These are phyloP conservation scores for Przewalskia tangutica DNA, from an alignment of 257 asterid genomes.

Conservation along the genomic window DNA sequence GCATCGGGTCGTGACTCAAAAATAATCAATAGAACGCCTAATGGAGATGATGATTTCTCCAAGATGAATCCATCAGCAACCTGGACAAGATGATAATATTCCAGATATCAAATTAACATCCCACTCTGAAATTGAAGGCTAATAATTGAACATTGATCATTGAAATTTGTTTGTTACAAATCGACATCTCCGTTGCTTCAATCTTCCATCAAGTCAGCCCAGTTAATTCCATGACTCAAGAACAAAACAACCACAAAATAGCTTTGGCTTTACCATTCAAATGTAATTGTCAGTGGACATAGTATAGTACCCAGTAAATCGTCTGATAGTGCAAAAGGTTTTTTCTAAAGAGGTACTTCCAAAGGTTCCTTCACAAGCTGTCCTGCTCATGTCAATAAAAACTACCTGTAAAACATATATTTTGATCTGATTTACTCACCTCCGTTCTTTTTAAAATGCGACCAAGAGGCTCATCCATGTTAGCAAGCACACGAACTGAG, in stretches of 20 bases:
- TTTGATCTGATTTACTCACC: conserved; percentile 24
- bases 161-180: not conserved
- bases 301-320: not conserved
- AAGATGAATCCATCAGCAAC: conserved; percentile 62
- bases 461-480: conserved; percentile 82
- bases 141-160: not conserved
- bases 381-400: not conserved
- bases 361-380: not conserved
- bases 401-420: not conserved
- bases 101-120: not conserved
- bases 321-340: not conserved
- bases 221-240: not conserved
- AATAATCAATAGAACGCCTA: conserved; percentile 66
- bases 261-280: not conserved
- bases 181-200: not conserved
- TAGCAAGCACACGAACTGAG: conserved; percentile 55
- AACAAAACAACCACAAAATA: not conserved
- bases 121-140: not conserved
- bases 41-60: conserved; percentile 63
- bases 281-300: not conserved
- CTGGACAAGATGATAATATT: conserved; percentile 25
- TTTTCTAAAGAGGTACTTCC: not conserved
- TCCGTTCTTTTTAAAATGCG: conserved; percentile 59
- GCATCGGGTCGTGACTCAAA: conserved; percentile 92
- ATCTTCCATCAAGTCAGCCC: not conserved